Base-by-base conservation (phyloP, 2,329 filamentous ascomycete genomes). In the Proliferodiscus dingleyae region DNA sequence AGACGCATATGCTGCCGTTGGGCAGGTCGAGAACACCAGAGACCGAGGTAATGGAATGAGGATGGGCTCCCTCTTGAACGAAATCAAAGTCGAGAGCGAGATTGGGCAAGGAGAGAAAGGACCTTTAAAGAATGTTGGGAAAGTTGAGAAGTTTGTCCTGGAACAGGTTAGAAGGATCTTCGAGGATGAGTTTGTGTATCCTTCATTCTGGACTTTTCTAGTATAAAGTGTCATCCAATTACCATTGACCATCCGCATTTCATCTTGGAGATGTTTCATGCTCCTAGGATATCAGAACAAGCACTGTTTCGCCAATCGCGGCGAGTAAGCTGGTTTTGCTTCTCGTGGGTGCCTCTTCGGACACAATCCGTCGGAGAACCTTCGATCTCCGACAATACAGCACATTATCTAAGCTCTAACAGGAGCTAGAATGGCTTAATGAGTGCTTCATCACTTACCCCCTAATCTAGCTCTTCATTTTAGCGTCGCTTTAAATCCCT, bases 151-250 rank as follows among this genome's bases (percentile, higher is more conserved):
- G 60, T 98, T 98, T 65, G 89, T 98, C 46, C 74, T 98, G 49
- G 91, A 97, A 65, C 91, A 97, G 68, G 93, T 98, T 51, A 82
- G 91, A 63, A 80, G 89, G 61, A 97, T 98, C 58, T 97, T 98
- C 61, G 93, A 98, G 68, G 93, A 97, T 64, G 93, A 98, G 66
- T 93, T 97, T 69, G 90, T 97, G 51, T 97, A 95, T 69, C 93
- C 93, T 36, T 96, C 90, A 67, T 97, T 94, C 68, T 97, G 91
- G 90, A 97, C 91, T 1, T 96, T 97, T 66, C 71, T 98, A 59
- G 84, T 97, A 36, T 95, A 36, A 16, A 19, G 28, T 3, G 26
- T 18, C 7, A 21, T 19, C 16, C 5, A 41, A 11, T n/a, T 10
- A 16, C 13, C 18, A 7, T 29, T 29, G 28, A 10, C n/a, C 16